Evolutionary conservation across 2,329 filamentous ascomycete genomes (phyloP).

Genomic region (Monosporascus sp.): DNA sequence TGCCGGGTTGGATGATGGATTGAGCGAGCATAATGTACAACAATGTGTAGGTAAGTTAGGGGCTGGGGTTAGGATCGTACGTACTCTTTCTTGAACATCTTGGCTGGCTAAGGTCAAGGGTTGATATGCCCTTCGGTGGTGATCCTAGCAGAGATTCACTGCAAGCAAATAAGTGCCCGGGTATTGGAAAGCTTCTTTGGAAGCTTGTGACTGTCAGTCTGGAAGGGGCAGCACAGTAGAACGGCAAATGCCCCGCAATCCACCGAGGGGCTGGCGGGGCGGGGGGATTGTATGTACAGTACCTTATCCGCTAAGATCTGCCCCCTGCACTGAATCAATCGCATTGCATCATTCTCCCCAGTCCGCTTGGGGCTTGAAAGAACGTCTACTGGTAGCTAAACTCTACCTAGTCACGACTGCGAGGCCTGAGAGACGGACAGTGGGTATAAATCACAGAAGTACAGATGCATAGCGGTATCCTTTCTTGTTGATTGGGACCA

Average conservation of each 20-base stretch:
- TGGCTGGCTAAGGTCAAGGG: slow-evolving; percentile 24
- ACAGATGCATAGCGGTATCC: not conserved
- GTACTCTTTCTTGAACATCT: slow-evolving; percentile 93
- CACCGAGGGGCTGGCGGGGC: not conserved
- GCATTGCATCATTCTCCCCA: no score
- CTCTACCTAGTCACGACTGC: no score
- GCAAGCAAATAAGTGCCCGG: not conserved
- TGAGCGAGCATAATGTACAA: no score
- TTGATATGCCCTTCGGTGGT: no score
- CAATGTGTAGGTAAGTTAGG: not conserved
- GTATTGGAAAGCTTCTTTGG: slow-evolving; percentile 1
- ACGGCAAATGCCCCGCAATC: not conserved
- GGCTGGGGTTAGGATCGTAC: slow-evolving; percentile 16
- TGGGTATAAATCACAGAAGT: no score
- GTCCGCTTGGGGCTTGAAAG: no score
- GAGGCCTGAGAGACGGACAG: no score
- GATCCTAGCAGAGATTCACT: not conserved
- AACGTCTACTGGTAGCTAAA: no score
- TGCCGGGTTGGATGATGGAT: no score
- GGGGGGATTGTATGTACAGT: not conserved
- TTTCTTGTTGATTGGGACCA: not conserved
- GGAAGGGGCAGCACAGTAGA: not conserved
- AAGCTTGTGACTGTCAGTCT: not conserved
- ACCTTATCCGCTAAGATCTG: no score
- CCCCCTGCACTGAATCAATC: no score